Evolutionary conservation across 257 asterid species (phyloP).

Genomic region (Solanum rostratum): DNA sequence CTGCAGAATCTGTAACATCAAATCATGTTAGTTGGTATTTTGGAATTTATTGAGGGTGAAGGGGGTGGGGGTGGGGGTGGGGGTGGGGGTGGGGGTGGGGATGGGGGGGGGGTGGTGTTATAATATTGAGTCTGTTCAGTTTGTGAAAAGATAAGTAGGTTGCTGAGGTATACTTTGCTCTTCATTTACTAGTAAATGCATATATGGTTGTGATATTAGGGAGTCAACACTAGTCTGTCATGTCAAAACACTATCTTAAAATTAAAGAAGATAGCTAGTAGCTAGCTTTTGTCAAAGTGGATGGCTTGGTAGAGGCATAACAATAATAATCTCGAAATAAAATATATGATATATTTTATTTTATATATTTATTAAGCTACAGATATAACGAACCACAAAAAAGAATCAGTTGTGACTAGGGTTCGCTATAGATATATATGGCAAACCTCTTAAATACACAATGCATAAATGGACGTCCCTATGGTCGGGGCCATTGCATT

Average conservation of each 20-base stretch:
- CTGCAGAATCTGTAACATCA: conserved; percentile 29
- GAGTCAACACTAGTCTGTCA: neutral
- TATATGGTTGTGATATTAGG: too few species aligned
- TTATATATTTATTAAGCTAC: too few species aligned
- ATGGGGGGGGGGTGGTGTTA: neutral
- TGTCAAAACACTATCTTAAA: neutral
- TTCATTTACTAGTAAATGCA: neutral
- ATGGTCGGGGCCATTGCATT: too few species aligned
- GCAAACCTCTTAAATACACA: too few species aligned
- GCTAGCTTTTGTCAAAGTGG: neutral
- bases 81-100: neutral
- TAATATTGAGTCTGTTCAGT: neutral
- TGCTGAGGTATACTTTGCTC: neutral
- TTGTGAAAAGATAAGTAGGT: neutral
- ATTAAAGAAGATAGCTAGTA: neutral
- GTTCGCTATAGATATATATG: too few species aligned
- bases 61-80: neutral
- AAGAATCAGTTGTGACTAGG: too few species aligned
- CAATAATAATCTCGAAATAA: too few species aligned
- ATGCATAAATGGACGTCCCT: too few species aligned
- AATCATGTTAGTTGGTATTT: conserved; percentile 17
- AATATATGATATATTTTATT: too few species aligned
- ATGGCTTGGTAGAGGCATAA: neutral
- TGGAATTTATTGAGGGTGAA: conserved; percentile 9
- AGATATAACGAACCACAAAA: too few species aligned